These are phyloP conservation scores for Fomitopsis schrenkii DNA, from an alignment of 1,284 basidiomycete genomes.

Conservation along the genomic window DNA sequence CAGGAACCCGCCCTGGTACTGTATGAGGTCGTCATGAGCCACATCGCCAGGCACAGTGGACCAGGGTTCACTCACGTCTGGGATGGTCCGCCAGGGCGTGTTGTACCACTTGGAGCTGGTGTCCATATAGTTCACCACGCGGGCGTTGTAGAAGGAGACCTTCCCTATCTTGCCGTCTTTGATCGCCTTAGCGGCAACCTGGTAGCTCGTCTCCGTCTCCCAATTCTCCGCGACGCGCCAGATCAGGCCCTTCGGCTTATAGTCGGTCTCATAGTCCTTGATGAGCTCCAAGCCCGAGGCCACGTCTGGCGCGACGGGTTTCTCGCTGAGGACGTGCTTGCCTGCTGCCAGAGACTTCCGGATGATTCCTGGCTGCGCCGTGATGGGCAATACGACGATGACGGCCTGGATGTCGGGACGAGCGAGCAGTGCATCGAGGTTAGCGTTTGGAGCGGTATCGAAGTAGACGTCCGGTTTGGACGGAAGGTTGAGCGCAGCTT, in stretches of 20 bases:
- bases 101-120: constrained; percentile 72
- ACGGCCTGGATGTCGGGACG: constrained; percentile 68
- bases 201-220: constrained; percentile 64
- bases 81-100: constrained; percentile 77
- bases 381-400: constrained; percentile 76
- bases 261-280: constrained; percentile 57
- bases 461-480: constrained; percentile 50
- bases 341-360: constrained; percentile 61
- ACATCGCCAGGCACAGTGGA: background rate
- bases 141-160: constrained; percentile 58
- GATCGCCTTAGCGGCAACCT: constrained; percentile 50
- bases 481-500: constrained; percentile 37
- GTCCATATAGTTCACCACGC: constrained; percentile 53
- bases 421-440: constrained; percentile 62
- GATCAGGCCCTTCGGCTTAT: constrained; percentile 65
- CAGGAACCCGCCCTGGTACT: constrained; percentile 83
- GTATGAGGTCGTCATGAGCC: background rate
- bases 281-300: constrained; percentile 61
- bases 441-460: constrained; percentile 40
- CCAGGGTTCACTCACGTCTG: constrained; percentile 51
- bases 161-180: constrained; percentile 57
- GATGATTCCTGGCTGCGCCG: constrained; percentile 65
- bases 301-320: constrained; percentile 78
- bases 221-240: constrained; percentile 89
- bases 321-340: constrained; percentile 85